Conservation (phyloP, 1,139 yeast species). For the Yamadazyma conglobata region DNA sequence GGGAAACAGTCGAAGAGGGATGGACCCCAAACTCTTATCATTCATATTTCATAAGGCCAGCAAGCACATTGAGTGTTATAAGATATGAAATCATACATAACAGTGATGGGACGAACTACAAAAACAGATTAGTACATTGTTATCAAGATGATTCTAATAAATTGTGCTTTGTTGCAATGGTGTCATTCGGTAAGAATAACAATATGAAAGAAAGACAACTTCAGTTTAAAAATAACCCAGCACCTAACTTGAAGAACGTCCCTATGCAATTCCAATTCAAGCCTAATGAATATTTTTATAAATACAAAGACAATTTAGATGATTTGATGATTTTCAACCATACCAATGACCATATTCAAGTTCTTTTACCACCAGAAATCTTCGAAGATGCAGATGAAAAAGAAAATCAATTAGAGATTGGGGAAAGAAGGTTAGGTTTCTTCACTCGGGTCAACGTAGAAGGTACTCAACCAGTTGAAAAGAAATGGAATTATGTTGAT, state of each 20-base stretch:
- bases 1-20: slow-evolving; percentile 23
- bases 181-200: slow-evolving; percentile 34
- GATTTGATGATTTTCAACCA: slow-evolving; percentile 24
- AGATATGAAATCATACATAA: slow-evolving; percentile 33
- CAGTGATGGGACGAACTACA: slow-evolving; percentile 35
- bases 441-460: slow-evolving; percentile 34
- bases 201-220: slow-evolving; percentile 16
- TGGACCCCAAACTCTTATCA: slow-evolving; percentile 38
- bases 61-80: slow-evolving; percentile 26
- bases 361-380: slow-evolving; percentile 30
- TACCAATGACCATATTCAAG: slow-evolving; percentile 32
- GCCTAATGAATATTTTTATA: slow-evolving; percentile 30
- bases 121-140: slow-evolving; percentile 34
- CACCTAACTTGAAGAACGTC: slow-evolving; percentile 16
- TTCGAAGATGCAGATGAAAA: slow-evolving; percentile 17
- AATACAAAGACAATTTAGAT: slow-evolving; percentile 30
- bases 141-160: slow-evolving; percentile 29
- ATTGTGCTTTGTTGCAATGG: slow-evolving; percentile 32
- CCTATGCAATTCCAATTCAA: slow-evolving; percentile 30
- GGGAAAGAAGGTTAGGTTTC: slow-evolving; percentile 29
- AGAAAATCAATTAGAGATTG: slow-evolving; percentile 23
- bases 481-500: slow-evolving; percentile 20
- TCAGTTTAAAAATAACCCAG: slow-evolving; percentile 8
- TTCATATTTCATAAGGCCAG: slow-evolving; percentile 40
- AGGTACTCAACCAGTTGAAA: slow-evolving; percentile 22